Base-by-base conservation (phyloP, 768 basidiomycete genomes). In the Phanerochaete carnosa region DNA sequence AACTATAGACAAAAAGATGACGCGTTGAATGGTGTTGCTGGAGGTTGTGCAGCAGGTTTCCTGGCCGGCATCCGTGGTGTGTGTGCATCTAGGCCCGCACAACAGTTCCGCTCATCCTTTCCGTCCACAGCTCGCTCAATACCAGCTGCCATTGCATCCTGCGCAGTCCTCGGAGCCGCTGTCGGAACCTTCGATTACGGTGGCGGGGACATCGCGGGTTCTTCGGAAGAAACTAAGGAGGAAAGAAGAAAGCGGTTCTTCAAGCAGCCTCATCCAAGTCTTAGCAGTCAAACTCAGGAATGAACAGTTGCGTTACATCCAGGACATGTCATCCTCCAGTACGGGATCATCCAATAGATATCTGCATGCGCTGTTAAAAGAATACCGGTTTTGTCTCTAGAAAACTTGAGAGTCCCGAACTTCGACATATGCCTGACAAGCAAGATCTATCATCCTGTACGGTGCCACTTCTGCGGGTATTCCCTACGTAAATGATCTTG, bases 21-120 rank as follows among this genome's bases (percentile, higher is more conserved):
- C 71, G 79, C 88, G 45, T 68, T 91, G 62, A 97, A 94, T 68
- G 89, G 90, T 52, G 89, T 88, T 49, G 85, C 85, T 55, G 95
- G 91, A 57, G 95, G 90, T 58, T 96, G 94, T 76, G 94, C 94
- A 51, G 94, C 94, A 55, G 95, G 95, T 49, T 94, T 96, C 76
- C 76, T 96, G 63, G 92, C 92, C 30, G 95, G 95, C 56, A 74
- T 95, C 59, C 83, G 92, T 79, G 82, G 92, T 94, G 68, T 43
- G 83, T 75, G 45, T n/a, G 15, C 29, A 19, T 13, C 30, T 23
- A 19, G 9, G 15, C n/a, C 13, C 32, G 7, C 2, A 47, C 8
- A 30, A n/a, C 13, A 25, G 28, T 61, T 55, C 57, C 70, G 33
- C 72, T 59, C 2, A 39, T 56, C 56, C 52, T 64, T 2, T 59